Evolutionary conservation across 140 eudicot species (phyloP), one percentile per base, ranked within the genome.

Genomic region (Senecio squalidus): DNA sequence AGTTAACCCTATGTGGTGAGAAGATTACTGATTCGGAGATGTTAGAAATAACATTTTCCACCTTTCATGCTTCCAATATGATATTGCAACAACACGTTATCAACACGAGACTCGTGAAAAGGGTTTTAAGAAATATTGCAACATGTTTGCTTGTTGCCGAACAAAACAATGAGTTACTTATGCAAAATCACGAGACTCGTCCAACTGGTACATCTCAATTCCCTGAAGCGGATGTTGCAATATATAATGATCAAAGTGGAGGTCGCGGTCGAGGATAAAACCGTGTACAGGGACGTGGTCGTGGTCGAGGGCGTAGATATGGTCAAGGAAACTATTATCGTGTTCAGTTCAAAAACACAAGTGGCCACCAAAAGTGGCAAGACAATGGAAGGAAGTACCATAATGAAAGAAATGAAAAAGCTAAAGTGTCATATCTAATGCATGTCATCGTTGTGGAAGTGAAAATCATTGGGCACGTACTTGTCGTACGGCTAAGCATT

Each of bases 181-280:
- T 55, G 61, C 28, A 55, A 55, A 55, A 55, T 15, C 61, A 55
- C 28, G 61, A 55, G 41, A 6, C 10, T 16, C 28, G 27, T 46
- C 38, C 23, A 13, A 30, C 41, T 8, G 45, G 18, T 15, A n/a
- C 21, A 2, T 3, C 41, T 16, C 9, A 11, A 30, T 52, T 52
- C 58, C 33, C 20, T 5, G 58, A 52, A 52, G 33, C 20, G 38
- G 25, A 52, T 26, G 33, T 25, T 9, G 53, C 53, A 36, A 36
- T n/a, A 36, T 9, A 34, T 36, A 36, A 36, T 36, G 43, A 36
- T 36, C 43, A 10, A 3, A 36, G 13, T 36, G 43, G 43, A 34
- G 13, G 13, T 34, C n/a, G 40, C 2, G 14, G 5, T 34, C 13
- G 2, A 7, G 40, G 40, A 38, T 3, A 30, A 30, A 30, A 30